Percentiles rank a stretch among this genome's conserved stretches.
Conservation (phyloP, 805 yeast species). For the Kuraishia borneana region DNA sequence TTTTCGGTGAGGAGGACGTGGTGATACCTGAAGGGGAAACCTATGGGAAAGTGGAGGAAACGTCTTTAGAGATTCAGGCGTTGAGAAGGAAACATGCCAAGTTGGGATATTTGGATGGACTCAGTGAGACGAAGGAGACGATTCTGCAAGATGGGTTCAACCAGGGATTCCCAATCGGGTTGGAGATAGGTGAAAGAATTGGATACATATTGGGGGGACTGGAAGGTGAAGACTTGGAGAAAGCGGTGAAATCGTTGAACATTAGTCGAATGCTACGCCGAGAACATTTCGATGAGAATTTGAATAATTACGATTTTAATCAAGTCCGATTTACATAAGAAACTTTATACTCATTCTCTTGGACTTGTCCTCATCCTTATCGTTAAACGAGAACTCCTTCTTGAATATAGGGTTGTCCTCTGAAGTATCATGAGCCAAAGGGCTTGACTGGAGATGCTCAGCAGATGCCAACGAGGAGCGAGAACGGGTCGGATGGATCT, state of each 20-base stretch:
- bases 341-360: neutral
- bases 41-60: neutral
- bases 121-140: conserved; percentile 54
- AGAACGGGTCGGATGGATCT: neutral
- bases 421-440: neutral
- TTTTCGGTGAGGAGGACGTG: too few species aligned
- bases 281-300: neutral
- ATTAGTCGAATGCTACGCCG: neutral
- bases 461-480: neutral
- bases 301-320: too few species aligned
- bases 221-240: neutral
- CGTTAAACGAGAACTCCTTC: conserved; percentile 7
- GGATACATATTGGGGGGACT: conserved; percentile 26
- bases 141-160: conserved; percentile 77
- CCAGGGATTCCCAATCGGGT: conserved; percentile 67
- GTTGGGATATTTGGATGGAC: conserved; percentile 79
- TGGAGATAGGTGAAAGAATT: conserved; percentile 48
- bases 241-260: neutral
- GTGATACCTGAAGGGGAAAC: too few species aligned
- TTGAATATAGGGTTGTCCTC: conserved; percentile 5
- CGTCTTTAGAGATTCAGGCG: conserved; percentile 18
- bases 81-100: conserved; percentile 55
- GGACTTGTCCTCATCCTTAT: conserved; percentile 1
- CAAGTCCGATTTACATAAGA: neutral
- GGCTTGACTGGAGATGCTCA: neutral